A percentile compares a stretch with the other conserved stretches of the same genome.
Conservation (phyloP, 1,284 basidiomycete genomes). For the Neonothopanus nambi region DNA sequence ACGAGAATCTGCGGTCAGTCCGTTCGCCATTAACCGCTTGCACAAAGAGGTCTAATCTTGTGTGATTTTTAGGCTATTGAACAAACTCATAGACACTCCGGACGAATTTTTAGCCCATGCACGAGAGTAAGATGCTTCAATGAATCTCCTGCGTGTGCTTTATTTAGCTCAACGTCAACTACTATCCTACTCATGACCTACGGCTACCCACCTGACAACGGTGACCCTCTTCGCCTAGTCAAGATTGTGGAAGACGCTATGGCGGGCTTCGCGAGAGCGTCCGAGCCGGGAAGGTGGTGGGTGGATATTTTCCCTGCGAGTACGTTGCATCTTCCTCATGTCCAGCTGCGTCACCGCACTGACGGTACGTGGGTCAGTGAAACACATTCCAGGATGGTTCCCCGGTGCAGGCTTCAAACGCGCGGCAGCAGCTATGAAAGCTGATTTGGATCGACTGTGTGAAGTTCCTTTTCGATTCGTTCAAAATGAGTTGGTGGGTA, state of each 20-base stretch:
- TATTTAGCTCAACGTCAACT: constrained; percentile 3
- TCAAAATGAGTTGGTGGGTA: constrained; percentile 30
- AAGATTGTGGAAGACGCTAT: constrained; percentile 42
- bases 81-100: constrained; percentile 3
- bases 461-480: constrained; percentile 35
- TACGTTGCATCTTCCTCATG: constrained; percentile 10
- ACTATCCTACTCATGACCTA: constrained; percentile 39
- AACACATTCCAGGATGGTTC: constrained; percentile 37
- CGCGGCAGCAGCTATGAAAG: constrained; percentile 29
- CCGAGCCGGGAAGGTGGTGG: constrained; percentile 38
- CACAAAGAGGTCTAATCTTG: background rate
- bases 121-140: background rate
- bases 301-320: constrained; percentile 37
- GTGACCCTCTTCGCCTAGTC: constrained; percentile 35
- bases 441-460: constrained; percentile 31
- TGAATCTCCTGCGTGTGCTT: background rate
- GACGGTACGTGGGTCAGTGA: constrained; percentile 23
- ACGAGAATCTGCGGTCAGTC: constrained; percentile 24
- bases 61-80: constrained; percentile 1
- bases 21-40: background rate
- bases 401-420: constrained; percentile 34
- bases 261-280: constrained; percentile 38
- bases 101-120: background rate
- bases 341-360: background rate
- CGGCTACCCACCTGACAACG: constrained; percentile 35